Conservation (phyloP, 1,284 basidiomycete genomes). For the Apiotrichum gamsii region DNA sequence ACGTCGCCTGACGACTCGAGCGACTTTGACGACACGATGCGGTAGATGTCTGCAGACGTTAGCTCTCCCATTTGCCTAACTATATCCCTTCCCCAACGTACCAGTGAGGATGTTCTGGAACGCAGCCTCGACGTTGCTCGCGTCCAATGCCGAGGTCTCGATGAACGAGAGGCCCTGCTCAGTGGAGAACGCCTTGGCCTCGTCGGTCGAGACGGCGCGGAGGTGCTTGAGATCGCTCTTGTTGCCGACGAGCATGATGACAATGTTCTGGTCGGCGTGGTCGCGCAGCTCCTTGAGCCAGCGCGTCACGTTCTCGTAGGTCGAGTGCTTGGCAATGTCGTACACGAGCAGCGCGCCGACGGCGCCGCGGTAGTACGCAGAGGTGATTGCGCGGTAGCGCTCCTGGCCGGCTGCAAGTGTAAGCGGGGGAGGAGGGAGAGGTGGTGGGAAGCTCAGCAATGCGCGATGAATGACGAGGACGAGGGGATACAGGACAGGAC, state of each 20-base stretch:
- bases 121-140: slow-evolving; percentile 92
- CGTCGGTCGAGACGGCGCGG: slow-evolving; percentile 88
- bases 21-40: slow-evolving; percentile 82
- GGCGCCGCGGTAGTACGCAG: slow-evolving; percentile 97
- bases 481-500: too few relatives aligned
- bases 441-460: too few relatives aligned
- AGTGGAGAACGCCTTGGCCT: slow-evolving; percentile 74
- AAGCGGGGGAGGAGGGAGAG: too few relatives aligned
- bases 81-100: too few relatives aligned
- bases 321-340: slow-evolving; percentile 90
- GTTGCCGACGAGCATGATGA: slow-evolving; percentile 90
- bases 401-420: slow-evolving; percentile 80
- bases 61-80: not conserved
- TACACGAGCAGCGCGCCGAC: slow-evolving; percentile 89
- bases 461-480: too few relatives aligned
- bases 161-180: slow-evolving; percentile 90
- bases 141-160: slow-evolving; percentile 98
- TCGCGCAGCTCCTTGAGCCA: slow-evolving; percentile 98
- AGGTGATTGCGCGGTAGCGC: slow-evolving; percentile 97
- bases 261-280: slow-evolving; percentile 87
- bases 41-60: slow-evolving; percentile 71
- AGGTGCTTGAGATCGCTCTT: slow-evolving; percentile 99
- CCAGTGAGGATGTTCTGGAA: slow-evolving; percentile 97
- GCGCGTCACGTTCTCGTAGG: slow-evolving; percentile 90
- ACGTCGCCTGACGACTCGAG: slow-evolving; percentile 71